phyloP scores from a whole-genome alignment of 208 protist genomes.

The Leishmania tarentolae region DNA sequence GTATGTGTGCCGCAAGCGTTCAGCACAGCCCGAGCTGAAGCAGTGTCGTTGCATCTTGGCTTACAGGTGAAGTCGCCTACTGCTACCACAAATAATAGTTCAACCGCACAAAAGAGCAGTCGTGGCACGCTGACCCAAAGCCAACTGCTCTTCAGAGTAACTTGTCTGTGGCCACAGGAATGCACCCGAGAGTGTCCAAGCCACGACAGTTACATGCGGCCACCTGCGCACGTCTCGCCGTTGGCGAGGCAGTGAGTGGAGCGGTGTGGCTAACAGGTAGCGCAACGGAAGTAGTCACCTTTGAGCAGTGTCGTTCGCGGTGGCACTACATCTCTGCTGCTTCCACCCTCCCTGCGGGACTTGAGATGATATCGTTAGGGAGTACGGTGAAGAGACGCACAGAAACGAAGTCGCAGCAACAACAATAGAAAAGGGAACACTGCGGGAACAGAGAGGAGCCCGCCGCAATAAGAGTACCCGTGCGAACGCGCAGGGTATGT shows the following conservation, averaged over 20 bases:
- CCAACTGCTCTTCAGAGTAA: neutral
- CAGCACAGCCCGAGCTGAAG: neutral
- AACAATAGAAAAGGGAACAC: neutral
- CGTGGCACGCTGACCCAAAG: neutral
- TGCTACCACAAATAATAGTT: neutral
- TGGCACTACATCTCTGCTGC: neutral
- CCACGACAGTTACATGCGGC: neutral
- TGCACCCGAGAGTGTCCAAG: neutral
- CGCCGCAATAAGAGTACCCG: neutral
- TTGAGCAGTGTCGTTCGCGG: neutral
- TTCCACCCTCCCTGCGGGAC: neutral
- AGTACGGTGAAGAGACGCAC: neutral
- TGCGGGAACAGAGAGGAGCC: neutral
- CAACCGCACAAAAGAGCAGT: neutral
- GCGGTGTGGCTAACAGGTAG: neutral
- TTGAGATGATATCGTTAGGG: neutral
- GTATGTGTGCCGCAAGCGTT: neutral
- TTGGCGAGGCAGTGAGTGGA: neutral
- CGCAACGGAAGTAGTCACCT: neutral
- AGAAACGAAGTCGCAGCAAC: neutral
- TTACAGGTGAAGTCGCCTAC: neutral
- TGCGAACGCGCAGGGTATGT: neutral
- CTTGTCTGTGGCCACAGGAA: neutral
- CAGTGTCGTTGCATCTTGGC: neutral
- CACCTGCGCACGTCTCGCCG: neutral